phyloP scores from a whole-genome alignment of 192 early-diverging fungal species.

The Coemansia sp. region DNA sequence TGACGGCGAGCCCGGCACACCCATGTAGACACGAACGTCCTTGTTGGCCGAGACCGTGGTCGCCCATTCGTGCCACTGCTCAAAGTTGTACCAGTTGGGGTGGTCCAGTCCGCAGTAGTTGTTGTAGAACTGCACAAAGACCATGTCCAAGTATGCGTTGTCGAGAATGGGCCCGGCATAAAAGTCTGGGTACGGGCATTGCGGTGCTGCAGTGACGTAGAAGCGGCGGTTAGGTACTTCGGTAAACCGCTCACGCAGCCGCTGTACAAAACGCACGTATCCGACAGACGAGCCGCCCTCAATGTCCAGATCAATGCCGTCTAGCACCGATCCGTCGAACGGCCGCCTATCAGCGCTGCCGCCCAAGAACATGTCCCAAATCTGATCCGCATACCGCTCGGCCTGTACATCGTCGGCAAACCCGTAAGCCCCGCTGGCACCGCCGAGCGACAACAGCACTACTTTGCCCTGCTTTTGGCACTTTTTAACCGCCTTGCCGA shows the following conservation, averaged over 20 bases:
- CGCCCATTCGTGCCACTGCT: slow-evolving; percentile 71
- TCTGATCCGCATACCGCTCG: slow-evolving; percentile 61
- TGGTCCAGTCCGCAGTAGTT: slow-evolving; percentile 67
- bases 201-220: slow-evolving; percentile 69
- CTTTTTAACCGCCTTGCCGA: slow-evolving; percentile 64
- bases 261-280: slow-evolving; percentile 60
- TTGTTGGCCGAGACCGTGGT: slow-evolving; percentile 58
- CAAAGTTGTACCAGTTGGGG: slow-evolving; percentile 68
- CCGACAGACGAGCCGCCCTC: slow-evolving; percentile 63
- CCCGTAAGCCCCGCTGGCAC: slow-evolving; percentile 64
- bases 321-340: slow-evolving; percentile 66
- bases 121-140: slow-evolving; percentile 83
- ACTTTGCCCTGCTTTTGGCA: slow-evolving; percentile 77
- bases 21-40: slow-evolving; percentile 63
- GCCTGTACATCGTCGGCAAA: slow-evolving; percentile 60
- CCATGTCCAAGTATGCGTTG: slow-evolving; percentile 64
- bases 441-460: slow-evolving; percentile 72
- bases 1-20: slow-evolving; percentile 59
- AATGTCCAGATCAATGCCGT: slow-evolving; percentile 73
- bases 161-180: slow-evolving; percentile 62
- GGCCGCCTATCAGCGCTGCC: slow-evolving; percentile 63
- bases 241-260: slow-evolving; percentile 58
- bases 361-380: slow-evolving; percentile 77
- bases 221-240: slow-evolving; percentile 51
- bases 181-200: slow-evolving; percentile 71